Percentiles rank a stretch among this genome's conserved stretches.
These are phyloP conservation scores for Quillaja saponaria DNA, from an alignment of 306 rosid genomes.

Conservation along the genomic window DNA sequence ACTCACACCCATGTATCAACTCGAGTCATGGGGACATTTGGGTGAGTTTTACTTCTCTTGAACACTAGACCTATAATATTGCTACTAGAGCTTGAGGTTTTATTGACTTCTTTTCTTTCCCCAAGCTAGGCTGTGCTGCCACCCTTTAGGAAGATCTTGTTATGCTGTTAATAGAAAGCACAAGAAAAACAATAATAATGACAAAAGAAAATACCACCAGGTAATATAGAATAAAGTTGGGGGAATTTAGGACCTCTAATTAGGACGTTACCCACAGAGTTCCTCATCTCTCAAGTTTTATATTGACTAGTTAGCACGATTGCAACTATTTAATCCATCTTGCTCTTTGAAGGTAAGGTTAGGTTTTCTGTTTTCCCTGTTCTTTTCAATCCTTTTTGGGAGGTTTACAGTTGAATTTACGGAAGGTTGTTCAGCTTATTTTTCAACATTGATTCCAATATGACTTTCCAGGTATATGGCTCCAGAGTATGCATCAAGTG, in stretches of 20 bases:
- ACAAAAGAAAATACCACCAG: no score
- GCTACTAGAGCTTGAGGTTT: no score
- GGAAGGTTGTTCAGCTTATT: no score
- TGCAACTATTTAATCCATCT: conserved; percentile 5
- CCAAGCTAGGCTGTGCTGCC: no score
- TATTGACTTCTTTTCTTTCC: no score
- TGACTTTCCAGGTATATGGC: conserved; percentile 77
- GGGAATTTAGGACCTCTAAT: conserved; percentile 4
- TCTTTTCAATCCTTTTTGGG: no score
- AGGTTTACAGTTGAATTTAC: no score
- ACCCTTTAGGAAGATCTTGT: no score
- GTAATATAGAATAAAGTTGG: conserved; percentile 4
- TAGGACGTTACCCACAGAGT: not conserved
- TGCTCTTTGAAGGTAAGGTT: conserved; percentile 16
- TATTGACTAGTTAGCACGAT: not conserved
- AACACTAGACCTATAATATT: not conserved
- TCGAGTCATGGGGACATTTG: conserved; percentile 97
- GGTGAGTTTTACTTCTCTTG: conserved; percentile 51
- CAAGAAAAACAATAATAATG: no score
- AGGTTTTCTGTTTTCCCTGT: not conserved
- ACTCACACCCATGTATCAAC: conserved; percentile 83
- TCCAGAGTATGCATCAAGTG: conserved; percentile 94
- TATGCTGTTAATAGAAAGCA: no score
- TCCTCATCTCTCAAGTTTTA: not conserved
- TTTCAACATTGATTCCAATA: conserved; percentile 24